Conservation (phyloP, 805 yeast genomes). For the Kluyveromyces dobzhanskii region DNA sequence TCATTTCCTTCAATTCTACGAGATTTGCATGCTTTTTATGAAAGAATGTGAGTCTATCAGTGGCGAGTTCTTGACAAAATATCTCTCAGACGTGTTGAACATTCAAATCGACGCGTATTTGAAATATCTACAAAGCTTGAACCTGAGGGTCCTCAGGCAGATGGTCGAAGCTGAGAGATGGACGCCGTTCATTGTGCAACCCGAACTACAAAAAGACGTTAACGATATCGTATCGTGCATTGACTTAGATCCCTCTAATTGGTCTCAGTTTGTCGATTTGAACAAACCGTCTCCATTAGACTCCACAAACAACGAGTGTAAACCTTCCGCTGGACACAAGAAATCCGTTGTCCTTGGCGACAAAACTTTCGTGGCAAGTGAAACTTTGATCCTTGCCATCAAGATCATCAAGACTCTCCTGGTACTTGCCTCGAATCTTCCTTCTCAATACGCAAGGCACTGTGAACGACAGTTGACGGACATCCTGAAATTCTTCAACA, state of each 20-base stretch:
- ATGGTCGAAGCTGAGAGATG: slow-evolving; percentile 65
- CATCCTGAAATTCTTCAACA: slow-evolving; percentile 43
- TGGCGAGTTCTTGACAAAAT: slow-evolving; percentile 50
- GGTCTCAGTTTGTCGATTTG: slow-evolving; percentile 36
- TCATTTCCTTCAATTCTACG: slow-evolving; percentile 60
- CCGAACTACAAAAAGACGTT: slow-evolving; percentile 39
- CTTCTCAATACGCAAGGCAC: slow-evolving; percentile 27
- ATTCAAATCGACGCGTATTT: slow-evolving; percentile 57
- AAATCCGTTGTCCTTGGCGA: slow-evolving; percentile 42
- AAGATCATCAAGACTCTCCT: slow-evolving; percentile 43
- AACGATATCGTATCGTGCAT: slow-evolving; percentile 44
- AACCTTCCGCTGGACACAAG: slow-evolving; percentile 24
- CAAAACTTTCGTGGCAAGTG: slow-evolving; percentile 50
- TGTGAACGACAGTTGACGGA: slow-evolving; percentile 39
- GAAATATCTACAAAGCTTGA: slow-evolving; percentile 44
- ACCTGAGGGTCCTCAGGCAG: slow-evolving; percentile 37
- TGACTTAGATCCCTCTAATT: slow-evolving; percentile 37
- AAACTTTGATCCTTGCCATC: slow-evolving; percentile 36
- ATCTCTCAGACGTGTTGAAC: slow-evolving; percentile 60
- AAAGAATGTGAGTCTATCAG: slow-evolving; percentile 78
- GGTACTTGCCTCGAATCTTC: slow-evolving; percentile 49
- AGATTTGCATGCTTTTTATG: slow-evolving; percentile 59
- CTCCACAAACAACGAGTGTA: not conserved
- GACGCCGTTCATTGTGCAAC: slow-evolving; percentile 60
- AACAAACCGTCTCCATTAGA: slow-evolving; percentile 5